These are phyloP conservation scores for Jatropha podagrica DNA, from an alignment of 441 rosid genomes.

Conservation along the genomic window DNA sequence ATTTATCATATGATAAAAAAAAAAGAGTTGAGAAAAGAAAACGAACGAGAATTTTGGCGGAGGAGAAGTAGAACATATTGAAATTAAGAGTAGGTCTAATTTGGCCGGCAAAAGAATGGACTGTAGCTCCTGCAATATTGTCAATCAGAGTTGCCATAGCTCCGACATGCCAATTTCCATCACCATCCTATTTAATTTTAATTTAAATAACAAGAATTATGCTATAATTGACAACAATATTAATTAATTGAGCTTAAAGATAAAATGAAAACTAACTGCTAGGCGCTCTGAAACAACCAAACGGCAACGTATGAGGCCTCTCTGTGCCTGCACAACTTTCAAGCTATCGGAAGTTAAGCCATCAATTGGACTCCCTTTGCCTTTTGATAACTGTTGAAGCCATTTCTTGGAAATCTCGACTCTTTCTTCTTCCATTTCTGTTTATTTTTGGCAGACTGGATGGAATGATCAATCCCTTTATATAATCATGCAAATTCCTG, in stretches of 20 bases:
- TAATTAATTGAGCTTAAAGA: not conserved
- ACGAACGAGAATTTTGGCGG: constrained; percentile 48
- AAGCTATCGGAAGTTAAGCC: constrained; percentile 23
- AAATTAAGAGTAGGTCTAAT: constrained; percentile 44
- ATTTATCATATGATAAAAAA: no score
- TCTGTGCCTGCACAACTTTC: constrained; percentile 20
- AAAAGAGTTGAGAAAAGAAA: not conserved
- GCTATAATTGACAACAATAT: not conserved
- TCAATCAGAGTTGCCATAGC: constrained; percentile 53
- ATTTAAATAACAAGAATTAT: not conserved
- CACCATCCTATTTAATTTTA: constrained; percentile 33
- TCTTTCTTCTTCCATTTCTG: constrained; percentile 19
- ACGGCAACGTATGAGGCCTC: constrained; percentile 35
- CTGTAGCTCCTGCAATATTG: constrained; percentile 43
- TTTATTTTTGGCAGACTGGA: not conserved
- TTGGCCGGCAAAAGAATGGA: constrained; percentile 35
- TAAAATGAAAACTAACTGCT: constrained; percentile 24
- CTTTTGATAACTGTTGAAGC: constrained; percentile 26
- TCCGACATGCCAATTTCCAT: constrained; percentile 61
- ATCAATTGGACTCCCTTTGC: constrained; percentile 21
- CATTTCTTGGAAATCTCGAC: constrained; percentile 16
- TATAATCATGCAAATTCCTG: not conserved
- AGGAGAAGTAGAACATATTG: constrained; percentile 43
- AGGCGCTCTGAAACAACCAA: constrained; percentile 35
- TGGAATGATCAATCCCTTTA: not conserved